Evolutionary conservation across 2,329 filamentous ascomycete genomes (phyloP).

Genomic region (Cadophora malorum): DNA sequence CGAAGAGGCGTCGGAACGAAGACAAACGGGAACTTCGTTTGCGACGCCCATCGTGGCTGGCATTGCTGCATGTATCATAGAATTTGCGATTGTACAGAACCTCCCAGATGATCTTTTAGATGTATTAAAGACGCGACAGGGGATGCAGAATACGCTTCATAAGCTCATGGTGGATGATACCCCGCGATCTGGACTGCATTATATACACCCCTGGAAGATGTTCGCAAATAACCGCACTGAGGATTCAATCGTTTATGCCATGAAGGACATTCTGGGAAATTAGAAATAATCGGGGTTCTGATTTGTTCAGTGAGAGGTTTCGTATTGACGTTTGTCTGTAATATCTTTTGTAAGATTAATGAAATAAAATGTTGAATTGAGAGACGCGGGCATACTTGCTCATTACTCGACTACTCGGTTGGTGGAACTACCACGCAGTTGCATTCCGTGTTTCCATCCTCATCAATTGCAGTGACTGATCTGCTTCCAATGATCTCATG

Average conservation of each 20-base stretch:
- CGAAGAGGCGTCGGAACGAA: background rate
- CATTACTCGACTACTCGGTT: background rate
- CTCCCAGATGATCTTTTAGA: background rate
- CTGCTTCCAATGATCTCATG: background rate
- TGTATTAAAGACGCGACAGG: background rate
- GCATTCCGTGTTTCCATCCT: conserved; percentile 5
- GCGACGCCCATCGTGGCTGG: conserved; percentile 39
- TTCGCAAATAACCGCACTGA: background rate
- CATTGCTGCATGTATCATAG: conserved; percentile 36
- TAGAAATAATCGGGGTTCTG: too few relatives aligned
- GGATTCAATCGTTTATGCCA: background rate
- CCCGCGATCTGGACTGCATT: background rate
- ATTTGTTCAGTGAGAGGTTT: too few relatives aligned
- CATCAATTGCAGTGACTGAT: background rate
- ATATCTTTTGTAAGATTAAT: background rate
- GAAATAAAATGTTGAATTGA: background rate
- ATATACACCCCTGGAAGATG: conserved; percentile 9
- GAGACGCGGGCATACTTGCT: background rate
- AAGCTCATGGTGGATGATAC: conserved; percentile 7
- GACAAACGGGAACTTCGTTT: conserved; percentile 38
- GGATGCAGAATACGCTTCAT: background rate
- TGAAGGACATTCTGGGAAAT: too few relatives aligned
- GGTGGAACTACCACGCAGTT: background rate
- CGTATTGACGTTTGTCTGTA: background rate
- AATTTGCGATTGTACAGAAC: conserved; percentile 18